Percentiles rank a stretch among this genome's conserved stretches.
These are phyloP conservation scores for Trichoderma orchidacearum DNA, from an alignment of 495 filamentous ascomycete genomes.

Conservation along the genomic window DNA sequence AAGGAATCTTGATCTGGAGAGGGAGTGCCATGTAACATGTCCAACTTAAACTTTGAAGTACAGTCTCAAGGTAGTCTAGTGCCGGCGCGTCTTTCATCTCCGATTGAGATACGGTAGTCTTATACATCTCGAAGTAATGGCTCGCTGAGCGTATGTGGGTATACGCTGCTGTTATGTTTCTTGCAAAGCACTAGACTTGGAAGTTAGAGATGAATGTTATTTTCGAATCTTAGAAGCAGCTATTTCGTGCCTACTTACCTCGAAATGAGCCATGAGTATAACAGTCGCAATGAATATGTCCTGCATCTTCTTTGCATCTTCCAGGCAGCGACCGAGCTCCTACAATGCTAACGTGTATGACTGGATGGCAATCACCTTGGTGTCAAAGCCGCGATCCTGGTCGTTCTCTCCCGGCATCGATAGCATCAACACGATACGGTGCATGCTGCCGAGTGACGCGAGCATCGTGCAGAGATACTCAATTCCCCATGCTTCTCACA, in stretches of 20 bases:
- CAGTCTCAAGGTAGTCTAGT: not conserved
- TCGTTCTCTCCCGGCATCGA: not conserved
- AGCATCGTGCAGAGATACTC: not conserved
- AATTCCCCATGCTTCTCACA: constrained; percentile 1
- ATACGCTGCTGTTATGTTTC: not conserved
- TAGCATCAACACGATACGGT: not conserved
- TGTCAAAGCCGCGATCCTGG: not conserved
- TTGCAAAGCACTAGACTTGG: not conserved
- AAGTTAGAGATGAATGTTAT: not conserved
- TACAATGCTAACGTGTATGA: not conserved
- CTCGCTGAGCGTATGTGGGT: not conserved
- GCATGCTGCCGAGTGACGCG: not conserved
- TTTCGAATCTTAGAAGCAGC: too few relatives aligned
- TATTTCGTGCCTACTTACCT: not conserved
- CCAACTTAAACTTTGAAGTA: not conserved
- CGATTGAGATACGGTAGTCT: not conserved
- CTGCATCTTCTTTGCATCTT: not conserved
- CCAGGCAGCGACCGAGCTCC: not conserved
- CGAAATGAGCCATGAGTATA: not conserved
- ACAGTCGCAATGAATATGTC: not conserved
- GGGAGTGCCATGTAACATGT: not conserved
- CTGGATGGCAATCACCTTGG: not conserved
- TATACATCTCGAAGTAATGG: not conserved
- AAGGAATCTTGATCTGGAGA: not conserved
- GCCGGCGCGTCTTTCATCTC: not conserved